Conservation (phyloP, 2,329 filamentous ascomycete species). For the Boeremia exigua region DNA sequence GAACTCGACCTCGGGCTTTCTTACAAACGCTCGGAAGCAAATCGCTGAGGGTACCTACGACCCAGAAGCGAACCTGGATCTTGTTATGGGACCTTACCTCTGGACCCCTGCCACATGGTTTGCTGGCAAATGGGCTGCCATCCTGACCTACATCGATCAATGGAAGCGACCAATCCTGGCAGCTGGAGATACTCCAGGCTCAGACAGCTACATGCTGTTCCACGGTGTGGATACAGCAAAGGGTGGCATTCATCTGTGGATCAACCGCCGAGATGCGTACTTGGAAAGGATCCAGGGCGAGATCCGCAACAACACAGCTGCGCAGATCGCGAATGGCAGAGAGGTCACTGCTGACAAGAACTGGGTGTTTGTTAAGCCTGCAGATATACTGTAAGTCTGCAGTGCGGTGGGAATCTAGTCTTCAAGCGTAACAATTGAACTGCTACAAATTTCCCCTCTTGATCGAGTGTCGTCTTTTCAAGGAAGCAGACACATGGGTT, state of each 20-base stretch:
- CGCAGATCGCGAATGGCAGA: slow-evolving; percentile 34
- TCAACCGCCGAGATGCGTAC: slow-evolving; percentile 32
- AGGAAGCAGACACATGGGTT: no score
- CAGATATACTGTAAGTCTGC: slow-evolving; percentile 31
- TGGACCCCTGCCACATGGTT: slow-evolving; percentile 43
- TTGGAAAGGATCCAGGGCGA: slow-evolving; percentile 29
- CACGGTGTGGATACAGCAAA: slow-evolving; percentile 37
- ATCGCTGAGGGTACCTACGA: slow-evolving; percentile 35
- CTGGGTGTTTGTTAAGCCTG: slow-evolving; percentile 38
- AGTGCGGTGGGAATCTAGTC: not conserved
- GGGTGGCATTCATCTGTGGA: slow-evolving; percentile 40
- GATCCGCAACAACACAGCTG: slow-evolving; percentile 31
- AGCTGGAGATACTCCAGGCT: slow-evolving; percentile 39
- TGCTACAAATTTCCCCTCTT: no score
- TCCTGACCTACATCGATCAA: slow-evolving; percentile 38
- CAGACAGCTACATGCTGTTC: slow-evolving; percentile 42
- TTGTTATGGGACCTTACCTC: slow-evolving; percentile 35
- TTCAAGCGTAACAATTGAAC: not conserved
- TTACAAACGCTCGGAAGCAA: slow-evolving; percentile 38
- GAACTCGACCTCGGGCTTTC: slow-evolving; percentile 32
- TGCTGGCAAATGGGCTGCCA: slow-evolving; percentile 40
- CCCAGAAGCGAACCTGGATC: slow-evolving; percentile 31
- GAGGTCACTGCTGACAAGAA: slow-evolving; percentile 40
- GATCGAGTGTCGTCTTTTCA: no score
- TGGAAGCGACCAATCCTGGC: slow-evolving; percentile 41